Percentiles rank a stretch among this genome's conserved stretches.
phyloP scores from a whole-genome alignment of 768 basidiomycete species.

The Amanita rimosa region DNA sequence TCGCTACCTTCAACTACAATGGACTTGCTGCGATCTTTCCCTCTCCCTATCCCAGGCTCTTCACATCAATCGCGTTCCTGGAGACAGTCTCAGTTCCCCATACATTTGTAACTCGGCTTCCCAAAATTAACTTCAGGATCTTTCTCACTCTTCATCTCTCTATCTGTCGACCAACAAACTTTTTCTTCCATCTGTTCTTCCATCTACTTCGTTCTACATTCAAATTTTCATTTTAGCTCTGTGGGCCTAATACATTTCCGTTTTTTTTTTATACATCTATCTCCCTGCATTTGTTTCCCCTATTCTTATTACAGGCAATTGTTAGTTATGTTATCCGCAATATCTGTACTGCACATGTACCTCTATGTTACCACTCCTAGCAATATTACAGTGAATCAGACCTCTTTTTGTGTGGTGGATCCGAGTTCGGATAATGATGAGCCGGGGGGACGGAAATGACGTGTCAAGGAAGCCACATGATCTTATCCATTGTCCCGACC shows the following conservation, averaged over 20 bases:
- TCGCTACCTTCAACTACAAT: constrained; percentile 25
- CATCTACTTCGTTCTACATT: not conserved
- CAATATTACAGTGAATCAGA: not conserved
- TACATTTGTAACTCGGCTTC: constrained; percentile 3
- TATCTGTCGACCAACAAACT: not conserved
- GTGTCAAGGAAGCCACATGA: not conserved
- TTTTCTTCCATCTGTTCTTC: not conserved
- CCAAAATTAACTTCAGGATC: not conserved
- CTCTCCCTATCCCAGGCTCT: constrained; percentile 25
- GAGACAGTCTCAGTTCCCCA: constrained; percentile 11
- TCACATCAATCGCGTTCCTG: constrained; percentile 14
- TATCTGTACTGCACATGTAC: constrained; percentile 4
- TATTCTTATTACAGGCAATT: not conserved
- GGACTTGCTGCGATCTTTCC: constrained; percentile 38
- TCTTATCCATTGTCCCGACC: not conserved
- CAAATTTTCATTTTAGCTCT: not conserved
- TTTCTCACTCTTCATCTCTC: too few relatives aligned
- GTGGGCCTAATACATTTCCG: not conserved
- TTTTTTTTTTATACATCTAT: not conserved
- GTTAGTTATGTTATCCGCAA: not conserved
- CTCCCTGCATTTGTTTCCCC: not conserved
- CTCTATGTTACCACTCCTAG: not conserved
- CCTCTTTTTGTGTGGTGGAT: not conserved
- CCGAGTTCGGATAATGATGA: not conserved
- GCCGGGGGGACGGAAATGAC: not conserved